A percentile compares a stretch with the other conserved stretches of the same genome.
Evolutionary conservation across 495 filamentous ascomycete genomes (phyloP).

Genomic region (Hypoxylon fragiforme): DNA sequence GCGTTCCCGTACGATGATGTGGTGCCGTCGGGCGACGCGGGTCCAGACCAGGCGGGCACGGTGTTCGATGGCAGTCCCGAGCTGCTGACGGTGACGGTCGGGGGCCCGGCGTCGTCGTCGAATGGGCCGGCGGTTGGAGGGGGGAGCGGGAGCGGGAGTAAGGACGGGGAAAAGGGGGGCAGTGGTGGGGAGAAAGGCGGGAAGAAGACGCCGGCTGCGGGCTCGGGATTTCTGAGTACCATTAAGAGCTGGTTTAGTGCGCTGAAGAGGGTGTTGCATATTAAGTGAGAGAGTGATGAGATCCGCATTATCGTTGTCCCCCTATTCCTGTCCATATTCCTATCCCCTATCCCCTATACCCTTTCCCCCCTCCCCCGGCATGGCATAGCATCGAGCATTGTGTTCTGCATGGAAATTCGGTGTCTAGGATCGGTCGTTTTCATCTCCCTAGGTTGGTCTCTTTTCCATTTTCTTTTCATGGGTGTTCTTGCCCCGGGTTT

Average conservation of each 20-base stretch:
- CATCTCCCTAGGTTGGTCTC: not conserved
- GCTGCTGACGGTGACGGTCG: constrained; percentile 64
- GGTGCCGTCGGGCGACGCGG: constrained; percentile 52
- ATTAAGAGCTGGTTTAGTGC: constrained; percentile 12
- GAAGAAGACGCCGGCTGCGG: not conserved
- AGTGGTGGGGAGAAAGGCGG: constrained; percentile 11
- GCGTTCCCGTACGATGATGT: constrained; percentile 84
- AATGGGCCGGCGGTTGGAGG: constrained; percentile 38
- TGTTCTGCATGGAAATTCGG: constrained; percentile 13
- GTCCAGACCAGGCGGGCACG: constrained; percentile 62
- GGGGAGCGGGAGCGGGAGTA: not conserved
- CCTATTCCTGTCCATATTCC: not conserved
- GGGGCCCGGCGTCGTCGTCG: constrained; percentile 50
- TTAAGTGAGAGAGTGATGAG: not conserved
- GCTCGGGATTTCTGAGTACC: constrained; percentile 1
- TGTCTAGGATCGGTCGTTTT: constrained; percentile 24
- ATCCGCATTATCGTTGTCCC: too few relatives aligned
- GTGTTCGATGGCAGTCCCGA: constrained; percentile 60
- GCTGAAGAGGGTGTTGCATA: constrained; percentile 20
- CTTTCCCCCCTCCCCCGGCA: not conserved
- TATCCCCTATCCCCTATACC: not conserved
- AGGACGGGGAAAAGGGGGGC: not conserved
- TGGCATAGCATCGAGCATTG: not conserved
- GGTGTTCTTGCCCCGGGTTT: not conserved
- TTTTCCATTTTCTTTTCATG: not conserved